Percentiles rank a stretch among this genome's conserved stretches.
phyloP scores from a whole-genome alignment of 2,329 filamentous ascomycete genomes.

The Knufia petricola region DNA sequence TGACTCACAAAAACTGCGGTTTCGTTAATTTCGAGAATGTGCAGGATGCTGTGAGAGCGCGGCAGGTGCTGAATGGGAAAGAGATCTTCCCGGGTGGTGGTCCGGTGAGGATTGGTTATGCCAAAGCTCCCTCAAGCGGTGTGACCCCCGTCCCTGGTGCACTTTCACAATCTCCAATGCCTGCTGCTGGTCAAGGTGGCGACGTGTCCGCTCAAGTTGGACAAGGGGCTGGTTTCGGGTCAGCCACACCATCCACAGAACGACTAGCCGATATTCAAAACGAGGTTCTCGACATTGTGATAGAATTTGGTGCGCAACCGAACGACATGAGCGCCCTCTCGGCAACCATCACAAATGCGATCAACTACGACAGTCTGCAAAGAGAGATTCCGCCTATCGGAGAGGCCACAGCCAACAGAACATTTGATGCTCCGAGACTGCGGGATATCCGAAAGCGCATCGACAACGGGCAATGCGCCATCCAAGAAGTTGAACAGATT shows the following conservation, averaged over 20 bases:
- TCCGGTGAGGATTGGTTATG: slow-evolving; percentile 90
- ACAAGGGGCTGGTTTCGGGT: slow-evolving; percentile 28
- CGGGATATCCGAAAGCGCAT: slow-evolving; percentile 95
- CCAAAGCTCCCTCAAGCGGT: slow-evolving; percentile 84
- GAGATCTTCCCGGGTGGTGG: slow-evolving; percentile 97
- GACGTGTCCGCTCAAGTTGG: slow-evolving; percentile 20
- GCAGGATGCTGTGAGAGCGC: slow-evolving; percentile 84
- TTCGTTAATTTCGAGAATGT: slow-evolving; percentile 95
- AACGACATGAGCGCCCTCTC: slow-evolving; percentile 68
- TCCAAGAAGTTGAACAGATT: slow-evolving; percentile 82
- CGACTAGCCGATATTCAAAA: slow-evolving; percentile 66
- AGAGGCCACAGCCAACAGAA: slow-evolving; percentile 77
- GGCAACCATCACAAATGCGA: slow-evolving; percentile 63
- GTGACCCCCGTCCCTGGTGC: slow-evolving; percentile 70
- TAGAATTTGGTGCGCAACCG: slow-evolving; percentile 74
- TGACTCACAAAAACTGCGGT: slow-evolving; percentile 97
- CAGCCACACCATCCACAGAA: slow-evolving; percentile 50
- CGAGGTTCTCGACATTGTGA: slow-evolving; percentile 77
- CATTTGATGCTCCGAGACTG: slow-evolving; percentile 88
- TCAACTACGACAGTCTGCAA: slow-evolving; percentile 61
- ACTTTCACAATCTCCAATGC: slow-evolving; percentile 17
- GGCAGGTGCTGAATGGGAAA: slow-evolving; percentile 81
- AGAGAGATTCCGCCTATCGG: slow-evolving; percentile 82
- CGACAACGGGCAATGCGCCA: slow-evolving; percentile 81
- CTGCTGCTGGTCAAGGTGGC: slow-evolving; percentile 23